Percentiles rank a stretch among this genome's conserved stretches.
Conservation (phyloP, 2,329 filamentous ascomycete species). For the Claviceps quebecensis region DNA sequence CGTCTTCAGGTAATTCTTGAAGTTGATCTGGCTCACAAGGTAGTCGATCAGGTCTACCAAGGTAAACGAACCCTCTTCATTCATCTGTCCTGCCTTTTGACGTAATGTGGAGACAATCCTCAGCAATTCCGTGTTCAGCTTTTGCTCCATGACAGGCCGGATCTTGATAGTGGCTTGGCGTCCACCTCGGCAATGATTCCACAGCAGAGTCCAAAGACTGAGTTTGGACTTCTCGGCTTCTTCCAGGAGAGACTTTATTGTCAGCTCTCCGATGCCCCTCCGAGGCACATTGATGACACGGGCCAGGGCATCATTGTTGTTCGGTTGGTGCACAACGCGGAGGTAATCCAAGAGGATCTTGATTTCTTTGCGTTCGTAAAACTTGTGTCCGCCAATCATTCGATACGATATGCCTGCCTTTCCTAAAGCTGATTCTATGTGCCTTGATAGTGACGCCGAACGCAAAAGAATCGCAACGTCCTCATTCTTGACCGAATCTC, state of each 20-base stretch:
- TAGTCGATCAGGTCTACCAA: conserved; percentile 37
- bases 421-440: conserved; percentile 73
- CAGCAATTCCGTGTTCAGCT: conserved; percentile 36
- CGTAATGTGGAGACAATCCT: conserved; percentile 24
- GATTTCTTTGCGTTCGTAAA: conserved; percentile 84
- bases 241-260: conserved; percentile 57
- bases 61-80: conserved; percentile 14
- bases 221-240: conserved; percentile 59
- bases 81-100: conserved; percentile 16
- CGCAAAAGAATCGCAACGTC: conserved; percentile 83
- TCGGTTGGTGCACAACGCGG: conserved; percentile 67
- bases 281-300: conserved; percentile 76
- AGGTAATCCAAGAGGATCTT: conserved; percentile 81
- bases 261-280: conserved; percentile 66
- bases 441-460: conserved; percentile 66
- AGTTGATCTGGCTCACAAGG: conserved; percentile 50
- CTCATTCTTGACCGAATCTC: conserved; percentile 54
- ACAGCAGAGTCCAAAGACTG: conserved; percentile 63
- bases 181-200: conserved; percentile 37
- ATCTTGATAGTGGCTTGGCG: conserved; percentile 35
- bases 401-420: conserved; percentile 73
- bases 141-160: conserved; percentile 36
- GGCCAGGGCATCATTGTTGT: conserved; percentile 74
- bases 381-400: conserved; percentile 82
- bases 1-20: conserved; percentile 59